A percentile compares a stretch with the other conserved stretches of the same genome.
Conservation (phyloP, 176 grass and related monocot species). For the Themeda triandra region DNA sequence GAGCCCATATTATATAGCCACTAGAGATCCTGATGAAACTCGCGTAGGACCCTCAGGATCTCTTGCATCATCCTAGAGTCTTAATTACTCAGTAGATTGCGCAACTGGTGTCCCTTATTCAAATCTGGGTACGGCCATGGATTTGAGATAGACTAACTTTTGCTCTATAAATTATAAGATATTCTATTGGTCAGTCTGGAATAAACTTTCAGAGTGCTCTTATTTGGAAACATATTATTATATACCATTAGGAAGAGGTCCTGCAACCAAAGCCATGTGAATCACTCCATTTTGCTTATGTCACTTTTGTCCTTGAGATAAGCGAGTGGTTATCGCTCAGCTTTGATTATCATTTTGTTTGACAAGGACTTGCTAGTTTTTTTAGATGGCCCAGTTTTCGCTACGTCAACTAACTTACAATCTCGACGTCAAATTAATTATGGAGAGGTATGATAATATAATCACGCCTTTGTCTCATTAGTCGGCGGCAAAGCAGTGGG, state of each 20-base stretch:
- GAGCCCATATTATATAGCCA: constrained; percentile 16
- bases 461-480: constrained; percentile 28
- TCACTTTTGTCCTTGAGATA: constrained; percentile 19
- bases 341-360: constrained; percentile 27
- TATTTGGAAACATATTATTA: constrained; percentile 17
- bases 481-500: constrained; percentile 15
- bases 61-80: constrained; percentile 22
- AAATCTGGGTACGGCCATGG: neutral
- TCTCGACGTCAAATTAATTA: constrained; percentile 22
- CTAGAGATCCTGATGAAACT: constrained; percentile 15
- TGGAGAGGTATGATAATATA: constrained; percentile 4
- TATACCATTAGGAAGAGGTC: neutral
- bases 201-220: constrained; percentile 20
- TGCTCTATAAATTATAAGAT: neutral
- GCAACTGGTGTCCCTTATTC: neutral
- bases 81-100: constrained; percentile 15
- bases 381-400: constrained; percentile 24
- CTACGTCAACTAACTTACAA: constrained; percentile 34
- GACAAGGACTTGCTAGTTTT: constrained; percentile 32
- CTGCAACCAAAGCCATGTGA: constrained; percentile 20
- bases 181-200: neutral
- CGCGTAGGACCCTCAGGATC: neutral
- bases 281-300: constrained; percentile 24
- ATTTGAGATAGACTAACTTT: constrained; percentile 8
- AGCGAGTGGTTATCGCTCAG: neutral